Evolutionary conservation across 2,329 filamentous ascomycete species (phyloP).

Genomic region (Boeremia exigua): DNA sequence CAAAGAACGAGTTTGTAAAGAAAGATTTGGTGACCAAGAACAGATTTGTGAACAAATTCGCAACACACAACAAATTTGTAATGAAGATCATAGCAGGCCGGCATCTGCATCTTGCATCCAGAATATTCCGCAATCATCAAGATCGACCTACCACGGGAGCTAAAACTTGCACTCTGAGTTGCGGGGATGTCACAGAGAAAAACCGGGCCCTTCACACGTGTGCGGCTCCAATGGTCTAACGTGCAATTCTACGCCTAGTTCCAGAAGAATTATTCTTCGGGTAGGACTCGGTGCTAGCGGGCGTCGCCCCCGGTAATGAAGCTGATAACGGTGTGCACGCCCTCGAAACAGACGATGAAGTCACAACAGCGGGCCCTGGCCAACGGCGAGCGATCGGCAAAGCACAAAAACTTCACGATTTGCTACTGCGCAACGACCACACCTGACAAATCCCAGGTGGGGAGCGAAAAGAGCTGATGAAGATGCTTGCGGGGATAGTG

Average conservation of each 20-base stretch:
- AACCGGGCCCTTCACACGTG: slow-evolving; percentile 10
- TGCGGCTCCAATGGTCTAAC: slow-evolving; percentile 10
- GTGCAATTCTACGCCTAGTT: slow-evolving; percentile 8
- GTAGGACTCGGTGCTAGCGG: slow-evolving; percentile 15
- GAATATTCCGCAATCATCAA: background rate
- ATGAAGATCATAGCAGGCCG: background rate
- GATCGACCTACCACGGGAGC: slow-evolving; percentile 13
- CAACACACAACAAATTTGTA: too few species aligned
- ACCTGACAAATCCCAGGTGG: slow-evolving; percentile 29
- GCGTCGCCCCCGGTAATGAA: background rate
- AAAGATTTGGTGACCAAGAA: too few species aligned
- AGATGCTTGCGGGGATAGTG: background rate
- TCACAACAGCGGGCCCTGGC: slow-evolving; percentile 23
- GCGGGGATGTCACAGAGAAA: slow-evolving; percentile 5
- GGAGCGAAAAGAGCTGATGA: slow-evolving; percentile 1
- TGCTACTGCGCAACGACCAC: slow-evolving; percentile 17
- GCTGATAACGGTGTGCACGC: background rate
- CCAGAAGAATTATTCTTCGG: slow-evolving; percentile 3
- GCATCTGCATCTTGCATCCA: background rate
- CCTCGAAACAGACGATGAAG: slow-evolving; percentile 13
- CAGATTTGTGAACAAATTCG: too few species aligned
- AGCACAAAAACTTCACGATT: slow-evolving; percentile 27
- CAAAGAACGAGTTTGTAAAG: too few species aligned
- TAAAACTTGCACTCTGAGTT: slow-evolving; percentile 6
- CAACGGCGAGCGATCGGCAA: slow-evolving; percentile 33